A percentile compares a stretch with the other conserved stretches of the same genome.
Evolutionary conservation across 148 eudicot species (phyloP).

Genomic region (Rhododendron vialii): DNA sequence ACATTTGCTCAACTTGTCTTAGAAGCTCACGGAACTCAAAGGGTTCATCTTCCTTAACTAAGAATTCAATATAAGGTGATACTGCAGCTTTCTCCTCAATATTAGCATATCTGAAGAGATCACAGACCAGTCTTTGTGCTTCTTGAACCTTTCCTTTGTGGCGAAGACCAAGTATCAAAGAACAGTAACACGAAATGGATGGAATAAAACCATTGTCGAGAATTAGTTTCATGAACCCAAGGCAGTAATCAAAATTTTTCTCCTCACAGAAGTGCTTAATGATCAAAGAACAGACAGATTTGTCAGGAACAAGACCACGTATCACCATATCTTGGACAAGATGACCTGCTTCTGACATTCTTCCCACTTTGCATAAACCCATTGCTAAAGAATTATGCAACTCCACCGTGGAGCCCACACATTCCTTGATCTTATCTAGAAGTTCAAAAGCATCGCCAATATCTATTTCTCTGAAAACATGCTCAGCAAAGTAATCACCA

Average conservation of each 20-base stretch:
- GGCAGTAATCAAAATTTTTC: constrained; percentile 11
- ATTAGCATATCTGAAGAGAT: constrained; percentile 16
- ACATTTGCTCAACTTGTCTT: constrained; percentile 17
- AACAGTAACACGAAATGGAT: constrained; percentile 6
- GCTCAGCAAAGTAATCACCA: background rate
- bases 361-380: constrained; percentile 23
- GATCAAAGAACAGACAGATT: constrained; percentile 14
- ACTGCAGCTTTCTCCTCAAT: constrained; percentile 23
- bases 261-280: constrained; percentile 13
- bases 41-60: constrained; percentile 22
- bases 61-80: constrained; percentile 15
- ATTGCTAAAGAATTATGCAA: constrained; percentile 10
- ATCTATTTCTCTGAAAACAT: constrained; percentile 12
- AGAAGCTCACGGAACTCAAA: constrained; percentile 11
- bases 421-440: constrained; percentile 2
- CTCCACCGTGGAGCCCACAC: constrained; percentile 2
- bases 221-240: constrained; percentile 13
- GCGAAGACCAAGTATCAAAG: constrained; percentile 17
- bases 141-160: constrained; percentile 22
- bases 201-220: constrained; percentile 11
- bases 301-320: constrained; percentile 15
- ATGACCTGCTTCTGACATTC: constrained; percentile 19
- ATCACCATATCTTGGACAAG: constrained; percentile 20
- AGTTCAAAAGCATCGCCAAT: constrained; percentile 10
- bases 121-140: constrained; percentile 15